Conservation (phyloP, 2,329 filamentous ascomycete genomes). For the Colletotrichum kahawae region DNA sequence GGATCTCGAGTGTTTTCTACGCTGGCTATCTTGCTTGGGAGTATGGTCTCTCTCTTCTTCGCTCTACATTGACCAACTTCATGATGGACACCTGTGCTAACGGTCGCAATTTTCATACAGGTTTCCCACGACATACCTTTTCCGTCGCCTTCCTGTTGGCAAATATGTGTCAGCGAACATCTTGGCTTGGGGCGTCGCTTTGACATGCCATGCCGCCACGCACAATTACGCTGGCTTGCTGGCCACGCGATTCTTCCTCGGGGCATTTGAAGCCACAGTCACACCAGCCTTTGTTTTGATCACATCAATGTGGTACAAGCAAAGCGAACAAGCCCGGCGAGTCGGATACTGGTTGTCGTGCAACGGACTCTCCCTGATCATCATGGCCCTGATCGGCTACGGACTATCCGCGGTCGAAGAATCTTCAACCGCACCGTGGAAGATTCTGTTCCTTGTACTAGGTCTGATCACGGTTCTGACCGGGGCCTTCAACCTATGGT, state of each 20-base stretch:
- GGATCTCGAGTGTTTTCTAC: constrained; percentile 26
- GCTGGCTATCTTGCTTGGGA: constrained; percentile 26
- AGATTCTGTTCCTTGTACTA: constrained; percentile 31
- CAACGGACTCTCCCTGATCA: constrained; percentile 24
- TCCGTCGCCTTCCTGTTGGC: constrained; percentile 35
- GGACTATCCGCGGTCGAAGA: constrained; percentile 21
- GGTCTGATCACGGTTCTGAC: constrained; percentile 29
- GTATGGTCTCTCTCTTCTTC: not conserved
- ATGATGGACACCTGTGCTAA: not conserved
- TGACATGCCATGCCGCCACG: constrained; percentile 25
- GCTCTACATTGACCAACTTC: not conserved
- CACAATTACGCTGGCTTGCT: constrained; percentile 26
- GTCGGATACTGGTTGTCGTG: constrained; percentile 28
- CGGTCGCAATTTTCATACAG: not conserved
- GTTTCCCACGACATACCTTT: constrained; percentile 41
- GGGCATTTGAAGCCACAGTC: constrained; percentile 28
- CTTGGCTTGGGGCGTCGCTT: constrained; percentile 43
- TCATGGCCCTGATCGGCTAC: constrained; percentile 25
- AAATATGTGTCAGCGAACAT: constrained; percentile 40
- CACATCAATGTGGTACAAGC: constrained; percentile 30
- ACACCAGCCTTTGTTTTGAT: constrained; percentile 29
- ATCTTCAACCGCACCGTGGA: constrained; percentile 23
- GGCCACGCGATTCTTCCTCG: constrained; percentile 26
- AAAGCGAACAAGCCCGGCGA: constrained; percentile 34
- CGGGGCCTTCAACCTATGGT: constrained; percentile 22